A percentile compares a stretch with the other conserved stretches of the same genome.
Evolutionary conservation across 2,329 filamentous ascomycete genomes (phyloP).

Genomic region (Aureobasidium sp.): DNA sequence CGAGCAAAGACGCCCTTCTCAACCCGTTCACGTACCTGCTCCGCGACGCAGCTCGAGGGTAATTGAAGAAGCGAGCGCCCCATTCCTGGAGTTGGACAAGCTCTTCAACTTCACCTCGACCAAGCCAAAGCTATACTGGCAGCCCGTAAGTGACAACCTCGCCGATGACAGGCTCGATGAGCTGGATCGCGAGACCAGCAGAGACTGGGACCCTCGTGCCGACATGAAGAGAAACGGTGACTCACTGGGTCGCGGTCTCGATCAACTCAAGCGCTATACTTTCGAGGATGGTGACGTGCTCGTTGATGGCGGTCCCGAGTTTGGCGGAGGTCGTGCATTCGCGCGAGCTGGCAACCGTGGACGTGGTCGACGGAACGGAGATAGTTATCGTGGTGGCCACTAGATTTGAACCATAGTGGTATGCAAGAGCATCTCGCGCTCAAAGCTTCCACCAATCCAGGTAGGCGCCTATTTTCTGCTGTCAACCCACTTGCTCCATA

Average conservation of each 20-base stretch:
- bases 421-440: neutral
- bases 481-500: neutral
- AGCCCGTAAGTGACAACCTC: slow-evolving; percentile 58
- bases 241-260: slow-evolving; percentile 22
- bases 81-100: slow-evolving; percentile 52
- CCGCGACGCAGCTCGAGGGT: neutral
- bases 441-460: neutral
- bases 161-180: slow-evolving; percentile 58
- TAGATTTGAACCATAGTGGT: neutral
- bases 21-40: neutral
- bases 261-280: slow-evolving; percentile 35
- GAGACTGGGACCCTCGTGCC: slow-evolving; percentile 31
- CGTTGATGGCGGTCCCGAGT: slow-evolving; percentile 36
- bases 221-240: slow-evolving; percentile 24
- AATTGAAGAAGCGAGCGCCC: slow-evolving; percentile 16
- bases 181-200: slow-evolving; percentile 41
- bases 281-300: slow-evolving; percentile 40
- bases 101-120: slow-evolving; percentile 54
- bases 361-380: slow-evolving; percentile 16
- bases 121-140: slow-evolving; percentile 60
- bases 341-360: slow-evolving; percentile 19
- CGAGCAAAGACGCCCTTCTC: neutral
- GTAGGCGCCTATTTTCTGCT: neutral
- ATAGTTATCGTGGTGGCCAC: neutral
- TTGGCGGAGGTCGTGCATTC: slow-evolving; percentile 22